Evolutionary conservation across 2,329 filamentous ascomycete genomes (phyloP).

Genomic region (Thielaviopsis populi): DNA sequence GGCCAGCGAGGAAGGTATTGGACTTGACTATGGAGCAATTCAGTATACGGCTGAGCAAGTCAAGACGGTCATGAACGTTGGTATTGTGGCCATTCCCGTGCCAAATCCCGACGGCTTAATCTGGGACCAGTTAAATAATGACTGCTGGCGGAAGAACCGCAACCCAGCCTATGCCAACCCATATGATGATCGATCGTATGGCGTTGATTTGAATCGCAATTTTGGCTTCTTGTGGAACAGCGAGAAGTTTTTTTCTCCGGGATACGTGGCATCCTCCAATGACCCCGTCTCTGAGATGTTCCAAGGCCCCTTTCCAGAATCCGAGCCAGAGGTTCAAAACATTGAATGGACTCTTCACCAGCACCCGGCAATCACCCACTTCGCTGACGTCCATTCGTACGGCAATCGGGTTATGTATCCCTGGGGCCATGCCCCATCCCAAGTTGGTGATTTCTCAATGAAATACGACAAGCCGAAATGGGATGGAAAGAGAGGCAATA

Average conservation of each 20-base stretch:
- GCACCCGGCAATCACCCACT: constrained; percentile 38
- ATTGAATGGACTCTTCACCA: constrained; percentile 37
- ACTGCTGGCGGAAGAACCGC: constrained; percentile 44
- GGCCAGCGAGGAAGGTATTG: constrained; percentile 34
- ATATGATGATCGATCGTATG: constrained; percentile 18
- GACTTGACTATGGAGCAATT: constrained; percentile 37
- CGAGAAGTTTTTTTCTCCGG: constrained; percentile 27
- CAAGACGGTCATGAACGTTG: constrained; percentile 33
- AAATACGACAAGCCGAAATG: constrained; percentile 39
- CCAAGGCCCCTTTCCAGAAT: constrained; percentile 36
- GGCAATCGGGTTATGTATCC: constrained; percentile 38
- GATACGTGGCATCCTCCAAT: constrained; percentile 27
- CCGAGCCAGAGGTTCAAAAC: constrained; percentile 41
- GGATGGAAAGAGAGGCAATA: constrained; percentile 35
- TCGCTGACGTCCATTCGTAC: constrained; percentile 43
- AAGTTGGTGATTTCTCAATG: constrained; percentile 30
- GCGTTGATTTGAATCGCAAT: constrained; percentile 40
- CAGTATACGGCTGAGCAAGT: constrained; percentile 39
- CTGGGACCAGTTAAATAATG: constrained; percentile 34
- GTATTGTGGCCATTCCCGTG: constrained; percentile 39
- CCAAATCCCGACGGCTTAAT: constrained; percentile 40
- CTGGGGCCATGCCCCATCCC: constrained; percentile 42
- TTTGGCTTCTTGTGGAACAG: constrained; percentile 45
- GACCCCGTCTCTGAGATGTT: constrained; percentile 33
- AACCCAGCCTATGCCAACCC: constrained; percentile 23